Percentiles rank a stretch among this genome's conserved stretches.
Evolutionary conservation across 345 rosid species (phyloP).

Genomic region (Noccaea bulbosa): DNA sequence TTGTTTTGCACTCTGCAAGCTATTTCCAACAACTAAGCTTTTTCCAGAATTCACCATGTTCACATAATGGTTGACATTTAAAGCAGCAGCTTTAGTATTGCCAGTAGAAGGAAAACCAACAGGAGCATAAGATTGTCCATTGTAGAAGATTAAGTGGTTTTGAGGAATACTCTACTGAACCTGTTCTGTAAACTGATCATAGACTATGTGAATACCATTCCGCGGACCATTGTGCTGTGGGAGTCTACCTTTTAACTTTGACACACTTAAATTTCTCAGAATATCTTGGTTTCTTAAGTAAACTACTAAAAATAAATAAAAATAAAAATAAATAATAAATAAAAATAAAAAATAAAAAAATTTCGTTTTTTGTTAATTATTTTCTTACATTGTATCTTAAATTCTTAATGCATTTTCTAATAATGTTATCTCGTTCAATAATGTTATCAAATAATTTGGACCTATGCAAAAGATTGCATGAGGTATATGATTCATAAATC

Average conservation of each 20-base stretch:
- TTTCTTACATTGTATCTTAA: too few species aligned
- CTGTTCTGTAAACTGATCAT: neutral
- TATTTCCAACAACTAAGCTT: neutral
- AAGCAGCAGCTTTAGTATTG: neutral
- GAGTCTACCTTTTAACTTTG: neutral
- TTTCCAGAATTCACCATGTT: neutral
- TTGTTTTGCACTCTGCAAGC: neutral
- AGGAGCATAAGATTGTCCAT: too few species aligned
- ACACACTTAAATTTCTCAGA: too few species aligned
- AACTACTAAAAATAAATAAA: too few species aligned
- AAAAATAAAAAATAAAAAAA: too few species aligned
- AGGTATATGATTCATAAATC: neutral
- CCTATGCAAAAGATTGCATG: neutral
- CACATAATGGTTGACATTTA: fast-evolving
- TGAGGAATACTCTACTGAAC: too few species aligned
- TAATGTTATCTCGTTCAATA: neutral
- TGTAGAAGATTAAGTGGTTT: too few species aligned
- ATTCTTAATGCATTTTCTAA: too few species aligned
- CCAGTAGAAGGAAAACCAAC: neutral
- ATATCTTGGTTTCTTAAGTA: too few species aligned
- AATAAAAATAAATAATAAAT: too few species aligned
- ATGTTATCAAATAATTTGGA: neutral
- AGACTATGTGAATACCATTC: neutral
- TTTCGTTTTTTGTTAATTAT: too few species aligned
- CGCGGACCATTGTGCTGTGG: neutral